phyloP scores from a whole-genome alignment of 331 rosid genomes.

The Telfairia occidentalis region DNA sequence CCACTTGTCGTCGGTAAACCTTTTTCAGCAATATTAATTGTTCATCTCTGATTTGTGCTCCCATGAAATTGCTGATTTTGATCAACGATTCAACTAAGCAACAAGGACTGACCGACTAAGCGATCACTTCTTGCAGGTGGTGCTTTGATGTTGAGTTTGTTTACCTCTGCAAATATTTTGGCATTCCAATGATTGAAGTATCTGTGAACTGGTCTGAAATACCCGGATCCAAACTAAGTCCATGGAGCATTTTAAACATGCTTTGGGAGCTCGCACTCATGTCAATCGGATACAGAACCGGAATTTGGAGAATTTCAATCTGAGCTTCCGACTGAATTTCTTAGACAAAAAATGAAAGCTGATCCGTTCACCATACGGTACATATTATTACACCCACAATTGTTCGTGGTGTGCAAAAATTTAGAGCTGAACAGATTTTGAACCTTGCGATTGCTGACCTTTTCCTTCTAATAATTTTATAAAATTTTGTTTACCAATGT shows the following conservation, averaged over 20 bases:
- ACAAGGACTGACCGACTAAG: neutral
- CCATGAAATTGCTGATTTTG: neutral
- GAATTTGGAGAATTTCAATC: constrained; percentile 62
- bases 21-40: neutral
- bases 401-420: neutral
- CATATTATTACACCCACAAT: neutral
- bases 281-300: constrained; percentile 77
- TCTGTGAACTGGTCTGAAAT: constrained; percentile 96
- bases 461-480: neutral
- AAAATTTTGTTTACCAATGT: neutral
- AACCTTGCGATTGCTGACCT: neutral
- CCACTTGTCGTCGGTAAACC: neutral
- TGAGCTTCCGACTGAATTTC: constrained; percentile 18
- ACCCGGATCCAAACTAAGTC: constrained; percentile 93
- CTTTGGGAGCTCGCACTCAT: constrained; percentile 94
- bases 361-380: neutral
- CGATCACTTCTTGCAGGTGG: constrained; percentile 53
- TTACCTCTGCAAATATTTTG: constrained; percentile 60
- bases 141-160: constrained; percentile 94
- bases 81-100: neutral
- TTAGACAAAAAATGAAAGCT: neutral
- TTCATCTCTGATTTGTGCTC: neutral
- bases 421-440: neutral
- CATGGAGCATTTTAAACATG: constrained; percentile 83
- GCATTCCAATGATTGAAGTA: constrained; percentile 61